Conservation (phyloP, 176 grass and related monocot species). For the Lolium rigidum region DNA sequence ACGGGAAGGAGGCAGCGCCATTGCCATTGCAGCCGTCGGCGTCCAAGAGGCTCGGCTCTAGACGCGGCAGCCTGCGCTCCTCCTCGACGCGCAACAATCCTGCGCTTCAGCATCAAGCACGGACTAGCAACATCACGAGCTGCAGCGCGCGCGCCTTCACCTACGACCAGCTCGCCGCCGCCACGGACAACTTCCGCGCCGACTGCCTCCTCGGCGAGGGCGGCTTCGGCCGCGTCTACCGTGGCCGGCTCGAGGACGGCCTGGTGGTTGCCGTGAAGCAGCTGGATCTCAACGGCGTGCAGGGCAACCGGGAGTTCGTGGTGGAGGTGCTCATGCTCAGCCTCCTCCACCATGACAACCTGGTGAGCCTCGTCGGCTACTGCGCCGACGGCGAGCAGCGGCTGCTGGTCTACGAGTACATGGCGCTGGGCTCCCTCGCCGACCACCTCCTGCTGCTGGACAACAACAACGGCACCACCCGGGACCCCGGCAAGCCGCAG, state of each 20-base stretch:
- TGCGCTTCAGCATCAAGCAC: neutral
- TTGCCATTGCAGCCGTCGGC: neutral
- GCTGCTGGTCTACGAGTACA: neutral
- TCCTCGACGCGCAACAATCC: neutral
- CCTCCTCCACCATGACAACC: slow-evolving; percentile 48
- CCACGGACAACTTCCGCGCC: slow-evolving; percentile 36
- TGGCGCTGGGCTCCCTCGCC: slow-evolving; percentile 14
- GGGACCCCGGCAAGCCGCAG: neutral
- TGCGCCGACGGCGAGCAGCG: slow-evolving; percentile 45
- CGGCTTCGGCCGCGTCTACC: slow-evolving; percentile 50
- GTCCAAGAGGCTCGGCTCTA: slow-evolving; percentile 27
- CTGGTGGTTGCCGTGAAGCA: slow-evolving; percentile 43
- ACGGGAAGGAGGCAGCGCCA: neutral
- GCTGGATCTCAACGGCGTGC: slow-evolving; percentile 36
- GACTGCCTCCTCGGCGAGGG: slow-evolving; percentile 50
- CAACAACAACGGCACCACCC: neutral
- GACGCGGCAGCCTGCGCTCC: neutral
- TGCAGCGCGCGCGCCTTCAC: slow-evolving; percentile 36
- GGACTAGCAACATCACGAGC: neutral
- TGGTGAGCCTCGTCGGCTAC: slow-evolving; percentile 50
- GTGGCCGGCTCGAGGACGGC: slow-evolving; percentile 15
- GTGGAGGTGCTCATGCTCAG: slow-evolving; percentile 50
- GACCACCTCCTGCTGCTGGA: slow-evolving; percentile 23
- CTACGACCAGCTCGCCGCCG: slow-evolving; percentile 36
- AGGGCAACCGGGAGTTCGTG: slow-evolving; percentile 50